A percentile compares a stretch with the other conserved stretches of the same genome.
phyloP scores from a whole-genome alignment of 1,284 basidiomycete genomes.

The Sparassis latifolia region DNA sequence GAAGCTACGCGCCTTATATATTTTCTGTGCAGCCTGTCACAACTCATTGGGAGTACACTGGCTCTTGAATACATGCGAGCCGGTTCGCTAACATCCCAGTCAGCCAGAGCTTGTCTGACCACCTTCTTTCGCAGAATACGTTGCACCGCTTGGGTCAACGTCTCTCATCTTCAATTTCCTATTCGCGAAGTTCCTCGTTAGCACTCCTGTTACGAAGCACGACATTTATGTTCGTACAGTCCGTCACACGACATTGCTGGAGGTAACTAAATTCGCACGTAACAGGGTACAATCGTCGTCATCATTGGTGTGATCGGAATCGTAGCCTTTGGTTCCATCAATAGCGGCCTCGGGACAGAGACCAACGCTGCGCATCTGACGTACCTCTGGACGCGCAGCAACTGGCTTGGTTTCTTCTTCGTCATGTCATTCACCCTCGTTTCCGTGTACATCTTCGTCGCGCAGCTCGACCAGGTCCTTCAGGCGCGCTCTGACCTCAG shows the following conservation, averaged over 20 bases:
- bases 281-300: conserved; percentile 74
- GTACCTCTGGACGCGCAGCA: conserved; percentile 72
- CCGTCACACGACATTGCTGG: not conserved
- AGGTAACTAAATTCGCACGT: not conserved
- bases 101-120: not conserved
- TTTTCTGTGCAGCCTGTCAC: conserved; percentile 54
- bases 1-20: too few species aligned
- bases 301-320: conserved; percentile 81
- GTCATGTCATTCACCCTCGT: conserved; percentile 67
- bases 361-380: conserved; percentile 72
- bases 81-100: conserved; percentile 32
- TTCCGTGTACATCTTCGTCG: conserved; percentile 56
- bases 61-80: conserved; percentile 85
- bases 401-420: conserved; percentile 88
- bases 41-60: conserved; percentile 80
- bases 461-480: conserved; percentile 65
- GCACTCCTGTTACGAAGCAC: conserved; percentile 71
- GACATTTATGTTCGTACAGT: conserved; percentile 64
- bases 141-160: conserved; percentile 77
- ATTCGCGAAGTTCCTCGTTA: conserved; percentile 78
- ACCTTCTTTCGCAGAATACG: conserved; percentile 53
- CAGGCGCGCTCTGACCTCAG: conserved; percentile 56
- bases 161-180: conserved; percentile 87
- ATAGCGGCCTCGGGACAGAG: conserved; percentile 63
- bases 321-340: conserved; percentile 80